A percentile compares a stretch with the other conserved stretches of the same genome.
Conservation (phyloP, 371 early-diverging fungal genomes). For the Dichotomocladium elegans region DNA sequence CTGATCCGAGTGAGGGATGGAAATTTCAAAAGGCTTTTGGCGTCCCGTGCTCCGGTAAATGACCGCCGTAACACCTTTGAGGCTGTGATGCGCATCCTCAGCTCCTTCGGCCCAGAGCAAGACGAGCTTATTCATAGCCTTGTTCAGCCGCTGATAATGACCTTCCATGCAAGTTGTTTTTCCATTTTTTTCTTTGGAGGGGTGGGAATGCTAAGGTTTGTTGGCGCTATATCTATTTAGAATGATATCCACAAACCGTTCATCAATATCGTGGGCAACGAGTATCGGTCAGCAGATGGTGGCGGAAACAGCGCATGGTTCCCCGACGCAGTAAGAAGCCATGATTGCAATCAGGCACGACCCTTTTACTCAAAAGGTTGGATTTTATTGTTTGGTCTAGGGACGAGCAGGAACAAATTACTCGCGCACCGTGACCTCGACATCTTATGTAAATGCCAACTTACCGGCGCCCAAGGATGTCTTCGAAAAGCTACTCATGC, state of each 20-base stretch:
- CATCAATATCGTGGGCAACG: constrained; percentile 31
- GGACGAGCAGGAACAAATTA: constrained; percentile 43
- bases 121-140: constrained; percentile 24
- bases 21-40: no score
- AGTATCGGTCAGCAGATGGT: constrained; percentile 51
- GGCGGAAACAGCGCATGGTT: constrained; percentile 34
- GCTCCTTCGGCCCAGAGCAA: constrained; percentile 26
- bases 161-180: constrained; percentile 28
- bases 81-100: constrained; percentile 37
- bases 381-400: no score
- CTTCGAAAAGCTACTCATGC: constrained; percentile 33
- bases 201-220: neutral
- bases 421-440: constrained; percentile 30
- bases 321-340: constrained; percentile 34
- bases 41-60: constrained; percentile 29
- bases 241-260: constrained; percentile 41
- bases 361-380: no score
- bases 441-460: constrained; percentile 12
- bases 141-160: constrained; percentile 23
- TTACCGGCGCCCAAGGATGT: constrained; percentile 30
- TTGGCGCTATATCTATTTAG: constrained; percentile 17
- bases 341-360: neutral
- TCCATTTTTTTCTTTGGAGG: neutral
- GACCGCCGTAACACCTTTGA: constrained; percentile 45
- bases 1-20: no score